These are phyloP conservation scores for Coleophoma cylindrospora DNA, from an alignment of 2,329 filamentous ascomycete species.

Conservation along the genomic window DNA sequence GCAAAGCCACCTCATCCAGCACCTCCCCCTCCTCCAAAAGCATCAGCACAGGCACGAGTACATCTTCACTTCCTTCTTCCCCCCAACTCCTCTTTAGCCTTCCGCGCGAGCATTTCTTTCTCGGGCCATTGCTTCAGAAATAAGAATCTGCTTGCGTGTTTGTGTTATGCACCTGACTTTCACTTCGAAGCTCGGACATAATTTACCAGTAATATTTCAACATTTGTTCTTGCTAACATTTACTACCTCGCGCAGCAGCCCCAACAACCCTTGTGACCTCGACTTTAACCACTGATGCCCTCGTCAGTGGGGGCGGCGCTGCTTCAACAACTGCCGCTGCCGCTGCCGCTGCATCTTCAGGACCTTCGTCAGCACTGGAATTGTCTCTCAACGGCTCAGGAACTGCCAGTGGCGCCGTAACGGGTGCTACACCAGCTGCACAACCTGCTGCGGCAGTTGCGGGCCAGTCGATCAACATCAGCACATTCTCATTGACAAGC, in stretches of 20 bases:
- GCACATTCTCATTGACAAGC: constrained; percentile 20
- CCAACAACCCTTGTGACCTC: constrained; percentile 2
- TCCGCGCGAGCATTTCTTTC: neutral
- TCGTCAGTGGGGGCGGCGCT: neutral
- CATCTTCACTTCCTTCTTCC: too few species aligned
- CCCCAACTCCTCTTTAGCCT: neutral
- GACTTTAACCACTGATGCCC: constrained; percentile 7
- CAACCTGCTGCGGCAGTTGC: neutral
- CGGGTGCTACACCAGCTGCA: neutral
- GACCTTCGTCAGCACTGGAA: neutral
- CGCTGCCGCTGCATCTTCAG: neutral
- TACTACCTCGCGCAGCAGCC: neutral
- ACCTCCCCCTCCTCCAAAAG: neutral
- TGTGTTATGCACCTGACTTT: too few species aligned
- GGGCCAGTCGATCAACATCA: constrained; percentile 19
- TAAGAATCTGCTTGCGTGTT: too few species aligned
- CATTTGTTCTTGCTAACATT: too few species aligned
- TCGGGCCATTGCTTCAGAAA: neutral
- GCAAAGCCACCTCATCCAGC: neutral
- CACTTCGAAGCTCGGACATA: too few species aligned
- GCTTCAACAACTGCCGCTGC: constrained; percentile 1
- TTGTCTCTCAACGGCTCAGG: neutral
- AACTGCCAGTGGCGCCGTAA: neutral
- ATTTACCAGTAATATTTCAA: too few species aligned
- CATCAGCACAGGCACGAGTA: too few species aligned